phyloP scores from a whole-genome alignment of 164 flowering plant genomes.

The Chimonanthus salicifolius region DNA sequence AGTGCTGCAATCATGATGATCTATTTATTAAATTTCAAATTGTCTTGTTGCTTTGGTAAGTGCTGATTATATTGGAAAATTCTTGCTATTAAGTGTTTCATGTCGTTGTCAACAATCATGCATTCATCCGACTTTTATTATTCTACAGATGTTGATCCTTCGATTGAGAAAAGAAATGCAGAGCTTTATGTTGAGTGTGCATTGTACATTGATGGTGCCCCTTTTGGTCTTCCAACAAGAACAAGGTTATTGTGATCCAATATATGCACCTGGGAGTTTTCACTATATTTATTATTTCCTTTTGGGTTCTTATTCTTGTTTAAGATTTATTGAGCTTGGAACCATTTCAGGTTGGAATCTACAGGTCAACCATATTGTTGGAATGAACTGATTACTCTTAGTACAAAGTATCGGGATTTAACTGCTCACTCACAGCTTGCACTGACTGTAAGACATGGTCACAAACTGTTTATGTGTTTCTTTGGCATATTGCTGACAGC shows the following conservation, averaged over 20 bases:
- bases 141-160: conserved; percentile 35
- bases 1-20: too few relatives aligned
- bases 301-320: background rate
- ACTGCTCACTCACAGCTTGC: conserved; percentile 87
- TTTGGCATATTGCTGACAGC: background rate
- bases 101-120: background rate
- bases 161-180: conserved; percentile 52
- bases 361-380: conserved; percentile 76
- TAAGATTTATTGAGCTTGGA: conserved; percentile 2
- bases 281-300: background rate
- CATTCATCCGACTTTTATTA: background rate
- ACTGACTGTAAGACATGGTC: conserved; percentile 52
- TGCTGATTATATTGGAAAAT: background rate
- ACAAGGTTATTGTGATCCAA: conserved; percentile 59
- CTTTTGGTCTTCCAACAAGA: conserved; percentile 83
- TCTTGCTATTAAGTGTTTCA: background rate
- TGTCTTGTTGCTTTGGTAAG: background rate
- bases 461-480: background rate
- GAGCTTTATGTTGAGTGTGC: conserved; percentile 87
- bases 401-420: conserved; percentile 91
- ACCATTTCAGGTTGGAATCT: conserved; percentile 61
- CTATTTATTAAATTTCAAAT: background rate
- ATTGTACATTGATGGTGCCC: conserved; percentile 84
- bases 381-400: conserved; percentile 84
- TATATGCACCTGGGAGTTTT: background rate